Percentiles rank a stretch among this genome's conserved stretches.
Evolutionary conservation across 2,329 filamentous ascomycete genomes (phyloP).

Genomic region (Beauveria sp.): DNA sequence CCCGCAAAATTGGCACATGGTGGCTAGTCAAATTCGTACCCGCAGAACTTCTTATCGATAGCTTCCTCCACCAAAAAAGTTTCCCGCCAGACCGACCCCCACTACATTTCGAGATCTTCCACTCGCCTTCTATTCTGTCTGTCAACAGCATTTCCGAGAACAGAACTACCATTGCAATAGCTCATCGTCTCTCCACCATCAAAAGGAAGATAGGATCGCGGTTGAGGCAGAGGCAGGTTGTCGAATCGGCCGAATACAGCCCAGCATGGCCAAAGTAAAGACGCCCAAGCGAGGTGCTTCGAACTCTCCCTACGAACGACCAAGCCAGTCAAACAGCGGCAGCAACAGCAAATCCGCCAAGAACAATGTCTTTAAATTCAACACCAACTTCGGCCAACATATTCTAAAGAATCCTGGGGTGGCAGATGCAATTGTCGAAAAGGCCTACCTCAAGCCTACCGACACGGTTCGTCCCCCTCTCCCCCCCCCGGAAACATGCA

Average conservation of each 20-base stretch:
- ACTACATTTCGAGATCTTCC: conserved; percentile 3
- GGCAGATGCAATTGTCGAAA: conserved; percentile 61
- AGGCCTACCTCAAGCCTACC: conserved; percentile 83
- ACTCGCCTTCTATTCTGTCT: not conserved
- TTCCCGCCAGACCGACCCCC: conserved; percentile 14
- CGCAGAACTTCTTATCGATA: conserved; percentile 19
- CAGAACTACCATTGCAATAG: too few relatives aligned
- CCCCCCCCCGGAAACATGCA: too few relatives aligned
- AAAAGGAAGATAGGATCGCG: too few relatives aligned
- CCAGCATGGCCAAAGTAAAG: conserved; percentile 45
- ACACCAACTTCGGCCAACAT: conserved; percentile 78
- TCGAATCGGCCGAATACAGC: not conserved
- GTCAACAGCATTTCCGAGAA: not conserved
- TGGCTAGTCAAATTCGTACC: not conserved
- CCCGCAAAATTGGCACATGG: not conserved
- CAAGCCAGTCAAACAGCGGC: conserved; percentile 17
- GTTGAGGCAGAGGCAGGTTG: too few relatives aligned
- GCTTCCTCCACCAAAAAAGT: conserved; percentile 17
- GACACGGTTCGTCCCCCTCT: conserved; percentile 53
- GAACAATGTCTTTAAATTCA: conserved; percentile 97
- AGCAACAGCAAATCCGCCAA: conserved; percentile 25
- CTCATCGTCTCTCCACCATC: too few relatives aligned
- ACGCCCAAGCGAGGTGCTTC: conserved; percentile 45
- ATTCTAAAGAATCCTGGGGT: conserved; percentile 90
- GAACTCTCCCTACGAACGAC: conserved; percentile 35